Evolutionary conservation across 1,139 yeast genomes (phyloP).

Genomic region (Candida gigantensis): DNA sequence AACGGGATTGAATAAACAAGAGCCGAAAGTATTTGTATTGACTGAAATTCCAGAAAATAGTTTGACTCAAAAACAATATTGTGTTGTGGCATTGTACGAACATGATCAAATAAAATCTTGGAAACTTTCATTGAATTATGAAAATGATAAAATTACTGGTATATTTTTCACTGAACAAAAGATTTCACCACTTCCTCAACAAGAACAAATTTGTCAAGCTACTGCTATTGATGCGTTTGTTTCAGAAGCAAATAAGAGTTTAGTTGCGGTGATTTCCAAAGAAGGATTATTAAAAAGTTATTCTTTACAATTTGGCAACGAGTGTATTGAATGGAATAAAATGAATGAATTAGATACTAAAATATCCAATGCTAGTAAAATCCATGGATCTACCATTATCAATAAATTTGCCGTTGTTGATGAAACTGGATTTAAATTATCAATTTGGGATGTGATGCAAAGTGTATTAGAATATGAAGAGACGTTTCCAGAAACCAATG

Average conservation of each 20-base stretch:
- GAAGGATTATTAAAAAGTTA: conserved; percentile 55
- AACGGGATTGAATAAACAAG: conserved; percentile 11
- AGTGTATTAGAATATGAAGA: conserved; percentile 69
- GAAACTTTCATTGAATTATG: conserved; percentile 23
- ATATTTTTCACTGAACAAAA: conserved; percentile 20
- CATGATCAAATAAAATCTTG: conserved; percentile 29
- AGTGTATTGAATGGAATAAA: conserved; percentile 50
- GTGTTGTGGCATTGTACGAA: conserved; percentile 31
- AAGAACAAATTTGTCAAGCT: conserved; percentile 43
- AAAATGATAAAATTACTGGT: conserved; percentile 19
- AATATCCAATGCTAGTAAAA: conserved; percentile 48
- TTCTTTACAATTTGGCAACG: conserved; percentile 21
- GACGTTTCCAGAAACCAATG: conserved; percentile 34
- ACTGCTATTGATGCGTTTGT: conserved; percentile 57
- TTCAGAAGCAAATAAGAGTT: conserved; percentile 39
- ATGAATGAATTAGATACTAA: conserved; percentile 57
- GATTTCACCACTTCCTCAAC: conserved; percentile 29
- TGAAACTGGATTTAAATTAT: conserved; percentile 47
- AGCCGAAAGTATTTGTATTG: conserved; percentile 31
- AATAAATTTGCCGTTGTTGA: conserved; percentile 74
- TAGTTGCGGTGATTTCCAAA: conserved; percentile 59
- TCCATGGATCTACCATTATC: conserved; percentile 70
- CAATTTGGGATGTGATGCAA: conserved; percentile 76
- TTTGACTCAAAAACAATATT: conserved; percentile 17
- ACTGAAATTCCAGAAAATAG: conserved; percentile 18